Base-by-base conservation (phyloP, 1,284 basidiomycete species). In the Crucibulum parvulum region DNA sequence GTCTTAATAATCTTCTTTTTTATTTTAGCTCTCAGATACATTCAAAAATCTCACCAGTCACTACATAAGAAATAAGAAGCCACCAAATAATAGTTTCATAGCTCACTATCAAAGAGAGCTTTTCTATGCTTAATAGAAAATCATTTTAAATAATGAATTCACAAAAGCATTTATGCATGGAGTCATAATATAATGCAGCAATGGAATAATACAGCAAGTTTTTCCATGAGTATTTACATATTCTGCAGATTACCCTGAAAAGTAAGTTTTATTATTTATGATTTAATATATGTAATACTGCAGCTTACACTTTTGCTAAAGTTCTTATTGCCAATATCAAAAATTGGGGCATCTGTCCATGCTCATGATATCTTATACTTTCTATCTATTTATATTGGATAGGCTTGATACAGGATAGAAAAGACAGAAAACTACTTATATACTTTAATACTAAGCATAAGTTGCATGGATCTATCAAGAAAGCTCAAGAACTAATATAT, bases 231-330 rank as follows among this genome's bases (percentile, higher is more conserved):
- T 73, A 9, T 71, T 73, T 47, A 69, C 63, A 0, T 72, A 73
- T 54, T 71, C 71, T 4, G 73, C 72, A 2, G 72, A 75, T 57
- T 73, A 73, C 57, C 71, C 64, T 7, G 71, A 74, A 57, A 73
- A 72, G 73, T 74, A 55, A 50, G 58, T 57, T 9, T 41, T n/a
- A 41, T 11, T 24, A 6, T 50, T 24, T 35, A 10, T 48, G 24
- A 31, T 48, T 10, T 41, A n/a, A n/a, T n/a, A n/a, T n/a, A n/a
- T n/a, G n/a, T n/a, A n/a, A n/a, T n/a, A n/a, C n/a, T n/a, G n/a
- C n/a, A n/a, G 39, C 9, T n/a, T 41, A 9, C 9, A 41, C 39
- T 41, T 9, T n/a, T 9, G 9, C 9, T 41, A 41, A n/a, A n/a
- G n/a, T 41, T 41, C 9, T 41, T 9, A 9, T 41, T 41, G 39